Evolutionary conservation across 2,329 filamentous ascomycete genomes (phyloP).

Genomic region (Diaporthe eres): DNA sequence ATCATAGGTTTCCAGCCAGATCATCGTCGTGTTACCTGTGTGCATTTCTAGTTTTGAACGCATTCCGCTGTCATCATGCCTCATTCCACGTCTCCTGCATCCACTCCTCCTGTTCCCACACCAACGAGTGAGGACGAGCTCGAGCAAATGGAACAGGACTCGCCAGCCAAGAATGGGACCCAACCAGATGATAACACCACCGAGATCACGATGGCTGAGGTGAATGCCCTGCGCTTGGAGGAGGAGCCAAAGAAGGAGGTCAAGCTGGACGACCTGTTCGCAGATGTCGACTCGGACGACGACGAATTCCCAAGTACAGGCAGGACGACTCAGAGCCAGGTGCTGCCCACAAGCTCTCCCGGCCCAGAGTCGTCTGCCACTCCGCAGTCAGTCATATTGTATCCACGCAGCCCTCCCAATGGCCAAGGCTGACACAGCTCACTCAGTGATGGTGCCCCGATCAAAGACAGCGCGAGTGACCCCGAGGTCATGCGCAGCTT

Average conservation of each 20-base stretch:
- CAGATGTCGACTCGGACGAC: conserved; percentile 72
- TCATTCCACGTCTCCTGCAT: conserved; percentile 57
- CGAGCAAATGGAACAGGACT: conserved; percentile 46
- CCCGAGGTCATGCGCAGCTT: conserved; percentile 92
- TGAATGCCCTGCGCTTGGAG: conserved; percentile 45
- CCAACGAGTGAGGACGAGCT: conserved; percentile 39
- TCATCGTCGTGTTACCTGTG: not conserved
- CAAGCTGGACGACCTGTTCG: conserved; percentile 72
- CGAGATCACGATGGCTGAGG: conserved; percentile 59
- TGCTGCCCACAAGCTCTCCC: conserved; percentile 59
- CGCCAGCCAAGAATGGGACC: conserved; percentile 51
- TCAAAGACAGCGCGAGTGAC: conserved; percentile 71
- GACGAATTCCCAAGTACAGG: conserved; percentile 71
- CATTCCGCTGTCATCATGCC: conserved; percentile 54
- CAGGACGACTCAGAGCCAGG: conserved; percentile 48
- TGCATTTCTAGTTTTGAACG: not conserved
- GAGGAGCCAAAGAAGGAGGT: conserved; percentile 58
- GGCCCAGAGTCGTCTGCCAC: conserved; percentile 57
- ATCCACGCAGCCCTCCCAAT: not conserved
- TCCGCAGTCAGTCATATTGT: not conserved
- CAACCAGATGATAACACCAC: conserved; percentile 48
- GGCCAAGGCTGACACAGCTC: conserved; percentile 45
- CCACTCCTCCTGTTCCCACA: conserved; percentile 43
- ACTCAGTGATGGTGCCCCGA: conserved; percentile 52
- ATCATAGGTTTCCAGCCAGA: not conserved